Evolutionary conservation across 1,284 basidiomycete species (phyloP).

Genomic region (Naganishia liquefaciens): DNA sequence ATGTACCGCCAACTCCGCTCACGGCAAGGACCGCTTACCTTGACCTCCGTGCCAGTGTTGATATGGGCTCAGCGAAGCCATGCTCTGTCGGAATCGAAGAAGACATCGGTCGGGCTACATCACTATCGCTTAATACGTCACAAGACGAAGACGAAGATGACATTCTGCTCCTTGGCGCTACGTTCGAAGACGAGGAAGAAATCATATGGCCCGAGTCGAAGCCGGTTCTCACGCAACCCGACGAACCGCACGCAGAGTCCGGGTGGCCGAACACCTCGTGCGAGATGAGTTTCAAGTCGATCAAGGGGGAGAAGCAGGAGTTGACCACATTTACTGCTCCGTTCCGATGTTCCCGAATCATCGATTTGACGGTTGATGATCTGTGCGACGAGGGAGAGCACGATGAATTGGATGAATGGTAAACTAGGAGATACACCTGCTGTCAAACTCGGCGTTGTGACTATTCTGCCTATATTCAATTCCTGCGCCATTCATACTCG

Average conservation of each 20-base stretch:
- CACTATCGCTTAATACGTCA: no score
- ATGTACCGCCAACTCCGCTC: no score
- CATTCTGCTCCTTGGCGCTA: slow-evolving; percentile 20
- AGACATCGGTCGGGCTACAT: no score
- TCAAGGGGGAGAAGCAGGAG: slow-evolving; percentile 26
- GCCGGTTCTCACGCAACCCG: not conserved
- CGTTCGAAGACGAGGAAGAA: slow-evolving; percentile 16
- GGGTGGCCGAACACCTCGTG: not conserved
- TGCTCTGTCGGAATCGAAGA: no score
- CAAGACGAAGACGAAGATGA: slow-evolving; percentile 17
- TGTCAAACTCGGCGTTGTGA: no score
- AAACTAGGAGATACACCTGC: not conserved
- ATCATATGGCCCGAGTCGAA: slow-evolving; percentile 24
- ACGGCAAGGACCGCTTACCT: no score
- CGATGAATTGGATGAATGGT: slow-evolving; percentile 27
- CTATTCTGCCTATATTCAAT: not conserved
- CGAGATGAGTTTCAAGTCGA: slow-evolving; percentile 18
- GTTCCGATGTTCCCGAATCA: slow-evolving; percentile 19
- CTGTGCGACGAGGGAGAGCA: slow-evolving; percentile 21
- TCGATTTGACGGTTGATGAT: slow-evolving; percentile 21
- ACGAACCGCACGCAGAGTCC: not conserved
- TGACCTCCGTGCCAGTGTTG: no score
- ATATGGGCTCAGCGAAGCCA: no score
- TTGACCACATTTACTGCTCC: slow-evolving; percentile 17
- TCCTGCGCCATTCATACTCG: no score